Evolutionary conservation across 169 alveolate species (phyloP).

Genomic region (Plasmodium falciparum): DNA sequence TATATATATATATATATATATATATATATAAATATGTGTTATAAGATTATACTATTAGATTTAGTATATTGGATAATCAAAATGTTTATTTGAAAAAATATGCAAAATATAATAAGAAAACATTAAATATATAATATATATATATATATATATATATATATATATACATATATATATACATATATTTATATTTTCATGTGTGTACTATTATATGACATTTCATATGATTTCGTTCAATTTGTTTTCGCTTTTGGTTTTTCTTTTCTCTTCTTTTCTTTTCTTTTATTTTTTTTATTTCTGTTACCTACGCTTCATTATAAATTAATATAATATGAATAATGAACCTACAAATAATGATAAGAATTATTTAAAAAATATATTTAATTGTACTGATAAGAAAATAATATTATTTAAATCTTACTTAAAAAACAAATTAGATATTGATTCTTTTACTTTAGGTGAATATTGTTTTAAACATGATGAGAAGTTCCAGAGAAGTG

Average conservation of each 20-base stretch:
- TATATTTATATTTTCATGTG: too few relatives aligned
- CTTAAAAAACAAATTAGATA: conserved; percentile 32
- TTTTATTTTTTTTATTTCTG: neutral
- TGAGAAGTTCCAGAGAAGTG: conserved; percentile 48
- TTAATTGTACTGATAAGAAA: conserved; percentile 71
- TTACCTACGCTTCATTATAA: neutral
- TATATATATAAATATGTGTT: too few relatives aligned
- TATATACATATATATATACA: too few relatives aligned
- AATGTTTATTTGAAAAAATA: too few relatives aligned
- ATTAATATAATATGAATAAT: conserved; percentile 10
- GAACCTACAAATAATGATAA: neutral
- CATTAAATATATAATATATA: too few relatives aligned
- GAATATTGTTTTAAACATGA: conserved; percentile 66
- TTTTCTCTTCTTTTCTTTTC: neutral
- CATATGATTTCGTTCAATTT: neutral
- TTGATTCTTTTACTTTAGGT: conserved; percentile 51
- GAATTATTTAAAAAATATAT: conserved; percentile 11
- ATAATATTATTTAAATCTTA: conserved; percentile 57
- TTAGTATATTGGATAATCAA: too few relatives aligned
- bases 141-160: too few relatives aligned
- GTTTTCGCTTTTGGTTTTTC: neutral
- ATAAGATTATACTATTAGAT: too few relatives aligned
- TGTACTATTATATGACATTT: too few relatives aligned
- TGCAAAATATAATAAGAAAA: too few relatives aligned
- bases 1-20: too few relatives aligned